Conservation (phyloP, 2,329 filamentous ascomycete genomes). For the Dactylellina cionopaga region DNA sequence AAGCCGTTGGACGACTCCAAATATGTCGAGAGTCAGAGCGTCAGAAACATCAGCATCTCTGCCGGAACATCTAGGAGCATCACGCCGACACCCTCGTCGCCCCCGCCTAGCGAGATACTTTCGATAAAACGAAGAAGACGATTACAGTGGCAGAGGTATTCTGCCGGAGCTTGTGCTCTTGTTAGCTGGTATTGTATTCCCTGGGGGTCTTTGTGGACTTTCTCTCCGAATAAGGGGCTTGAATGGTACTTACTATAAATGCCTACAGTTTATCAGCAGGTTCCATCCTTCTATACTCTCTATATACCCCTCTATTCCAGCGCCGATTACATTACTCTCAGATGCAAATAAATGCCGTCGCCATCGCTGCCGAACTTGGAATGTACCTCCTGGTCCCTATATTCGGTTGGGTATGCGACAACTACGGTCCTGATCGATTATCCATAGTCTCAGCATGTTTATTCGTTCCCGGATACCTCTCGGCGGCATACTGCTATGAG, state of each 20-base stretch:
- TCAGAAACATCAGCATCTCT: slow-evolving; percentile 39
- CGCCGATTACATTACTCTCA: slow-evolving; percentile 87
- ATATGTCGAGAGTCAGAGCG: slow-evolving; percentile 27
- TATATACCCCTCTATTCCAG: slow-evolving; percentile 92
- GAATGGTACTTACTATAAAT: background rate
- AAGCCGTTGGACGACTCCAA: slow-evolving; percentile 41
- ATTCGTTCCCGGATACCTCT: slow-evolving; percentile 82
- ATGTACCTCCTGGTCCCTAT: slow-evolving; percentile 90
- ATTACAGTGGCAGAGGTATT: slow-evolving; percentile 45
- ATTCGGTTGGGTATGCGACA: slow-evolving; percentile 91
- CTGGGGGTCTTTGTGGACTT: background rate
- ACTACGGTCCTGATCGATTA: slow-evolving; percentile 80
- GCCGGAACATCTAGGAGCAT: slow-evolving; percentile 42
- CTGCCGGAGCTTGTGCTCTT: slow-evolving; percentile 42
- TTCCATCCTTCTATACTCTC: slow-evolving; percentile 89
- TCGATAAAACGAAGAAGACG: slow-evolving; percentile 36
- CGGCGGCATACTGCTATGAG: slow-evolving; percentile 81
- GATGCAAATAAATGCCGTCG: slow-evolving; percentile 88
- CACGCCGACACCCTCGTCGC: slow-evolving; percentile 26
- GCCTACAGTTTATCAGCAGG: slow-evolving; percentile 74
- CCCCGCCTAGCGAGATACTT: slow-evolving; percentile 27
- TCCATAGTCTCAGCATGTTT: slow-evolving; percentile 76
- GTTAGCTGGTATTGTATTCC: slow-evolving; percentile 35
- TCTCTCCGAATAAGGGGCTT: background rate
- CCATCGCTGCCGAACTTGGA: slow-evolving; percentile 84